These are phyloP conservation scores for Lathyrus oleraceus DNA, from an alignment of 306 rosid genomes.

Conservation along the genomic window DNA sequence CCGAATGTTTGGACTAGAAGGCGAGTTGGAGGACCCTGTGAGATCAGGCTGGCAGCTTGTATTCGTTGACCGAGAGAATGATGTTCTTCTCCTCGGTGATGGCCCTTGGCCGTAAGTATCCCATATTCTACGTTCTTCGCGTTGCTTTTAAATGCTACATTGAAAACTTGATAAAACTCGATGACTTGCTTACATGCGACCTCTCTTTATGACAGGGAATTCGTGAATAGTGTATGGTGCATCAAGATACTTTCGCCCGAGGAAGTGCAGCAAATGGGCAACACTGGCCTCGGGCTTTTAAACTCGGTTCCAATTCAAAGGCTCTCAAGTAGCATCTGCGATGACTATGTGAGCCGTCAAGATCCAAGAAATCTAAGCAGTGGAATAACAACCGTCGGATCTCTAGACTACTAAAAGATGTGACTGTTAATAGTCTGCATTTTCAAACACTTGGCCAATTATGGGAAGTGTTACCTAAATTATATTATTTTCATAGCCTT, in stretches of 20 bases:
- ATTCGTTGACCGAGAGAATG: constrained; percentile 97
- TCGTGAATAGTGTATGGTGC: constrained; percentile 91
- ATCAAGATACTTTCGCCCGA: constrained; percentile 96
- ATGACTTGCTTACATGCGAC: not conserved
- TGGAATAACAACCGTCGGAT: constrained; percentile 82
- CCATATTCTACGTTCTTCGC: not conserved
- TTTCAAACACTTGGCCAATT: constrained; percentile 37
- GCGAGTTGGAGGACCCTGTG: constrained; percentile 94
- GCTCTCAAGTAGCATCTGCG: constrained; percentile 71
- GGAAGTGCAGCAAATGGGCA: constrained; percentile 95
- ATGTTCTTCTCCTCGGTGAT: constrained; percentile 95
- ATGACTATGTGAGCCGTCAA: constrained; percentile 69
- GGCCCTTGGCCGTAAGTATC: constrained; percentile 63
- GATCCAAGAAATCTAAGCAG: constrained; percentile 71
- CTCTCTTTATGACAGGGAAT: constrained; percentile 67
- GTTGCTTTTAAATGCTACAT: constrained; percentile 2
- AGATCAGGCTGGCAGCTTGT: constrained; percentile 99
- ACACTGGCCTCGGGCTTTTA: constrained; percentile 73
- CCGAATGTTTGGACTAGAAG: constrained; percentile 90
- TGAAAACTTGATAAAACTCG: not conserved
- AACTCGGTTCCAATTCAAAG: constrained; percentile 80
- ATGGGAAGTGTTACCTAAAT: constrained; percentile 50
- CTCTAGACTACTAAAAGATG: constrained; percentile 67
- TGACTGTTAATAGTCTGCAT: constrained; percentile 45
- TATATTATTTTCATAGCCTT: constrained; percentile 40